Evolutionary conservation across 2,329 filamentous ascomycete species (phyloP).

Genomic region (Botrytis aclada): DNA sequence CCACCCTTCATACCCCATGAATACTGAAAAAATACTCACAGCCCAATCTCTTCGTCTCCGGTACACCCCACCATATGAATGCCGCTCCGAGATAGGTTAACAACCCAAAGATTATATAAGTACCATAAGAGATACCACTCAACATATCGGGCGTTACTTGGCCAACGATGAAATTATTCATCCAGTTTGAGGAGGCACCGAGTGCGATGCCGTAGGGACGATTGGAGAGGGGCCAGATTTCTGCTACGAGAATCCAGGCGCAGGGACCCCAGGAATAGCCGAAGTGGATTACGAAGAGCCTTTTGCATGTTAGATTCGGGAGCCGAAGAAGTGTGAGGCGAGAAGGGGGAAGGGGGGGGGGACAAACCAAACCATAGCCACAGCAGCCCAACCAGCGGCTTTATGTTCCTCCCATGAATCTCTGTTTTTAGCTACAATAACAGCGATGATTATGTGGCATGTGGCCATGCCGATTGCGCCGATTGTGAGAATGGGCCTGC

Average conservation of each 20-base stretch:
- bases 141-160: slow-evolving; percentile 70
- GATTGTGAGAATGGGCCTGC: slow-evolving; percentile 59
- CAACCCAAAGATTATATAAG: slow-evolving; percentile 68
- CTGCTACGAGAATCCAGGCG: slow-evolving; percentile 71
- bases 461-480: slow-evolving; percentile 65
- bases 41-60: slow-evolving; percentile 52
- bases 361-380: slow-evolving; percentile 55
- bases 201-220: slow-evolving; percentile 69
- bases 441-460: slow-evolving; percentile 40
- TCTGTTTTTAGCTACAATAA: slow-evolving; percentile 59
- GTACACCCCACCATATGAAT: slow-evolving; percentile 50
- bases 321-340: background rate
- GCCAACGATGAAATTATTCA: slow-evolving; percentile 61
- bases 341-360: background rate
- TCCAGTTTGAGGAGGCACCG: slow-evolving; percentile 64
- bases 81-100: slow-evolving; percentile 60
- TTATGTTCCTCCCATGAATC: slow-evolving; percentile 53
- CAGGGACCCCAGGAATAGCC: slow-evolving; percentile 74
- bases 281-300: slow-evolving; percentile 71
- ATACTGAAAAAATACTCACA: slow-evolving; percentile 19
- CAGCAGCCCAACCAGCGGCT: slow-evolving; percentile 67
- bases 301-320: background rate
- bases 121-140: slow-evolving; percentile 61
- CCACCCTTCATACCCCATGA: background rate
- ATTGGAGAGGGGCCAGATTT: slow-evolving; percentile 70